Conservation (phyloP, 371 early-diverging fungal genomes). For the Smittium mucronatum region DNA sequence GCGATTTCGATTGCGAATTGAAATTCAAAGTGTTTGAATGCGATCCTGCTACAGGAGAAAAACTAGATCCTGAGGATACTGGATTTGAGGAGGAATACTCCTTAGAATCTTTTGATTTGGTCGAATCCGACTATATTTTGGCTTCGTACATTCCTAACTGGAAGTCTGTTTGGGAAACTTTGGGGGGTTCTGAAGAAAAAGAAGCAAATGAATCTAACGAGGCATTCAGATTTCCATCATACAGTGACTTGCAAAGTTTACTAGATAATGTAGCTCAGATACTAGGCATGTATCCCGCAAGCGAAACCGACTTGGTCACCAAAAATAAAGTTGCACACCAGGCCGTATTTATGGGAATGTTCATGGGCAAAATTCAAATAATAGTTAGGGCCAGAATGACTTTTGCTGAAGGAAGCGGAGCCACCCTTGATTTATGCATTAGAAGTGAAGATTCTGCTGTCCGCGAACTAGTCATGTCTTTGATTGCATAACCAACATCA, state of each 20-base stretch:
- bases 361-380: slow-evolving; percentile 60
- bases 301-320: slow-evolving; percentile 49
- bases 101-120: slow-evolving; percentile 76
- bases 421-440: slow-evolving; percentile 81
- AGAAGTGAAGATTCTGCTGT: slow-evolving; percentile 54
- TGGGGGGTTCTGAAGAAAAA: slow-evolving; percentile 33
- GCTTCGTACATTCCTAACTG: slow-evolving; percentile 66
- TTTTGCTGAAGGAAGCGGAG: slow-evolving; percentile 62
- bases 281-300: slow-evolving; percentile 73
- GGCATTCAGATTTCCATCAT: slow-evolving; percentile 70
- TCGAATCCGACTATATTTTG: slow-evolving; percentile 76
- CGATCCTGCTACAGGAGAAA: slow-evolving; percentile 81
- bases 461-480: slow-evolving; percentile 56
- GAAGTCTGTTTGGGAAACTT: slow-evolving; percentile 57
- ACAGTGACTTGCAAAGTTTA: slow-evolving; percentile 51
- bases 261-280: slow-evolving; percentile 52
- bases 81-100: slow-evolving; percentile 92
- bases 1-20: slow-evolving; percentile 73
- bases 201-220: slow-evolving; percentile 57
- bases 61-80: slow-evolving; percentile 53
- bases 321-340: slow-evolving; percentile 71
- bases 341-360: slow-evolving; percentile 69
- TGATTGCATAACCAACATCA: slow-evolving; percentile 60
- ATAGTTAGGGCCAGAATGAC: slow-evolving; percentile 80
- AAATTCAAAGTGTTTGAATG: slow-evolving; percentile 87